These are phyloP conservation scores for Catharanthus roseus DNA, from an alignment of 257 asterid species.

Conservation along the genomic window DNA sequence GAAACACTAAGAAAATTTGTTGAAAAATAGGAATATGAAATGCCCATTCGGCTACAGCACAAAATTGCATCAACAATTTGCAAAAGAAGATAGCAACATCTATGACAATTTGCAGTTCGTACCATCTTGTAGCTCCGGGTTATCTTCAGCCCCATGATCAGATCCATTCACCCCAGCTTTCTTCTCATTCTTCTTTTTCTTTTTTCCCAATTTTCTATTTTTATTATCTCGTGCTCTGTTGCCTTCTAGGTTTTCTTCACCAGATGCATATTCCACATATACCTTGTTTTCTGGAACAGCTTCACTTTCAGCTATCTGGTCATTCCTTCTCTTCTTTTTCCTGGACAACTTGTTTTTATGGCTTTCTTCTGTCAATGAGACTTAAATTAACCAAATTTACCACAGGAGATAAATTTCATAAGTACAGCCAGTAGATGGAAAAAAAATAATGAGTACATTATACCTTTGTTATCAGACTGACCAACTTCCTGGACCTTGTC, in stretches of 20 bases:
- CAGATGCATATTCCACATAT: constrained; percentile 18
- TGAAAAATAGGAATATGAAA: not conserved
- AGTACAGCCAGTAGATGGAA: not conserved
- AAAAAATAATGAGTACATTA: not conserved
- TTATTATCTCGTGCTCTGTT: constrained; percentile 21
- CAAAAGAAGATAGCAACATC: not conserved
- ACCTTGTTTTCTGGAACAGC: constrained; percentile 4
- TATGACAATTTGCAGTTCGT: constrained; percentile 7
- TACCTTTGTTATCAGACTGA: constrained; percentile 28
- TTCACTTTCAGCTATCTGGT: constrained; percentile 8
- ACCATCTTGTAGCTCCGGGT: constrained; percentile 30
- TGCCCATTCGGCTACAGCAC: not conserved
- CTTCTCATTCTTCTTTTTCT: constrained; percentile 34
- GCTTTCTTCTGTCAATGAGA: constrained; percentile 23
- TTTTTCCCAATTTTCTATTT: constrained; percentile 32
- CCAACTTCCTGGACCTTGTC: constrained; percentile 15
- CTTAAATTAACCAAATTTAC: constrained; percentile 17
- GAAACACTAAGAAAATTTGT: constrained; percentile 3
- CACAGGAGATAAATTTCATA: not conserved
- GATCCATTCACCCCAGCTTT: constrained; percentile 7
- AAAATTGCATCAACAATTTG: not conserved
- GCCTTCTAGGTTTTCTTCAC: constrained; percentile 17
- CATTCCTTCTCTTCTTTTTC: constrained; percentile 33
- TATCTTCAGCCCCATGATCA: constrained; percentile 20
- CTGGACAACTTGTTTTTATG: constrained; percentile 28